Evolutionary conservation across 1,284 basidiomycete genomes (phyloP), one percentile per base, ranked within the genome.

Genomic region (Mrakiaceae sp.): DNA sequence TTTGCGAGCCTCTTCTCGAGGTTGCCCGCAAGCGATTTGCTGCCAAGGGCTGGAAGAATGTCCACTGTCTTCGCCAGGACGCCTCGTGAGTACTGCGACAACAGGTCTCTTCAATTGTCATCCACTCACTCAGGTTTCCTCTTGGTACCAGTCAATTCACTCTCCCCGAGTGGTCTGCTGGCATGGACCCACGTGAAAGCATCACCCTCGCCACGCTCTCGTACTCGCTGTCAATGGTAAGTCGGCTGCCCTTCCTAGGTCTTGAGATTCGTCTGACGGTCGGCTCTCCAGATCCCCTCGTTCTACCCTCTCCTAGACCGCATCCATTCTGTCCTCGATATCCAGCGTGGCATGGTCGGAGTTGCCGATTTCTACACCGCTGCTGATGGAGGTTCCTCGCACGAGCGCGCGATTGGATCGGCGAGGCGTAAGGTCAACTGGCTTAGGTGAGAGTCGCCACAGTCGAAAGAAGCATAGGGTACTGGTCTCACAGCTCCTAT

Each of bases 361-460:
- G 87, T 90, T 9, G 86, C 83, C 43, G 88, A 90, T 78, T 90
- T 90, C 72, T 90, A 90, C 74, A 87, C 87, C 1, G 84, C 87
- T 1, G 69, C 83, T 79, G 67, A 83, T 80, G 64, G 80, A 78
- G 70, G 79, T 75, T 57, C 83, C 81, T 4, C 76, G 81, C 16
- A 46, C 11, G 53, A 55, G 50, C 53, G 64, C 42, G 83, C 86
- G 0, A 87, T 88, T 59, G 87, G 87, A 2, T 86, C 86, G 0
- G 79, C 80, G 8, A 82, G 81, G 69, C 84, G 87, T 63, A 82
- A 86, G 67, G 86, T 86, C 64, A 83, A 83, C 7, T 88, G 86
- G 85, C 76, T 87, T 64, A 82, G 82, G 51, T 27, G 27, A 27
- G 27, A 27, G 27, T 27, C 27, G 27, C 27, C 27, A 27, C 27